phyloP scores from a whole-genome alignment of 2,329 filamentous ascomycete species.

The Sordariomycetes sp. region DNA sequence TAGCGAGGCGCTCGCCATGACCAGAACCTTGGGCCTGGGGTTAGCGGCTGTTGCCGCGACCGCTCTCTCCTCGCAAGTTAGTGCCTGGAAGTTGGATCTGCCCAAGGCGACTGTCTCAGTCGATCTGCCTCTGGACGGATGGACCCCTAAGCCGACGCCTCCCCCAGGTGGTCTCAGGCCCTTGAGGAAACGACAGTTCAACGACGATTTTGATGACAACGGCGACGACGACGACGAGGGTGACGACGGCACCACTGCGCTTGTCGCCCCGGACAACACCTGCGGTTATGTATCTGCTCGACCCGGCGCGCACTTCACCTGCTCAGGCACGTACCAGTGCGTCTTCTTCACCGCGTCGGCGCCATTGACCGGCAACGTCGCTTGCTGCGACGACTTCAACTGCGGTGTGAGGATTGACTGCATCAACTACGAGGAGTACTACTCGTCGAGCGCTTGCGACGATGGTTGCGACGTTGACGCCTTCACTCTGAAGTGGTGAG shows the following conservation, averaged over 20 bases:
- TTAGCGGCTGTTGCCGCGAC: too few relatives aligned
- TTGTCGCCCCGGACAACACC: constrained; percentile 39
- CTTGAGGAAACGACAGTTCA: constrained; percentile 18
- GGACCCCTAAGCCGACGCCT: constrained; percentile 30
- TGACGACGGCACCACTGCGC: constrained; percentile 15
- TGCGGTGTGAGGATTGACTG: constrained; percentile 28
- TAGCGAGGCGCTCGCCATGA: too few relatives aligned
- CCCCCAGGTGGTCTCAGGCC: constrained; percentile 22
- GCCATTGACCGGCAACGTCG: constrained; percentile 23
- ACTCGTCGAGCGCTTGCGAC: constrained; percentile 25
- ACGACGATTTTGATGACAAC: constrained; percentile 11
- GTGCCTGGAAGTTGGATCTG: constrained; percentile 6
- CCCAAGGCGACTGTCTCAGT: constrained; percentile 24
- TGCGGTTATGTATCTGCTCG: constrained; percentile 38
- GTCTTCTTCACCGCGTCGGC: constrained; percentile 25
- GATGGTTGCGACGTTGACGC: constrained; percentile 28
- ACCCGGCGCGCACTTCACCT: constrained; percentile 28
- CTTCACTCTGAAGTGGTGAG: constrained; percentile 37
- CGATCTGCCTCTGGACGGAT: constrained; percentile 21
- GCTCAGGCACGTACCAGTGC: constrained; percentile 23
- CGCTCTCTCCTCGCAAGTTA: too few relatives aligned
- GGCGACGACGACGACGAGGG: constrained; percentile 7
- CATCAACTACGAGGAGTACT: constrained; percentile 25
- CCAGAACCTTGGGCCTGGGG: too few relatives aligned
- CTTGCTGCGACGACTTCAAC: constrained; percentile 26